Percentiles rank a stretch among this genome's conserved stretches.
phyloP scores from a whole-genome alignment of 116 monocot genomes.

The Posidonia oceanica region DNA sequence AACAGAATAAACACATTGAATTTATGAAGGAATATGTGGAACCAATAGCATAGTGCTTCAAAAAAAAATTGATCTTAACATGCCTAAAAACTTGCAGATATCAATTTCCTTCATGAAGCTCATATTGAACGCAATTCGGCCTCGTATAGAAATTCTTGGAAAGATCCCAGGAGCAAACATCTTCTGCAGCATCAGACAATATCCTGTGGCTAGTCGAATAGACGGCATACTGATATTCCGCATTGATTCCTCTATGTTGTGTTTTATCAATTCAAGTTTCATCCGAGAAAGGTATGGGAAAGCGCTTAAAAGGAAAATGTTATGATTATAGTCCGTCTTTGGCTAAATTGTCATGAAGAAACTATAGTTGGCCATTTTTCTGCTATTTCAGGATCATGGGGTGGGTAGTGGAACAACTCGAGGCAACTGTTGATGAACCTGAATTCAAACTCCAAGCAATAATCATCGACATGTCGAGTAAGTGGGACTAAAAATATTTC shows the following conservation, averaged over 20 bases:
- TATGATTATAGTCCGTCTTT: background rate
- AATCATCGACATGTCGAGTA: conserved; percentile 88
- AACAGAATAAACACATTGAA: no score
- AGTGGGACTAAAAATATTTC: background rate
- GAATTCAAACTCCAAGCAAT: conserved; percentile 28
- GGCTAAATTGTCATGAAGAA: background rate
- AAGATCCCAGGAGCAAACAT: conserved; percentile 66
- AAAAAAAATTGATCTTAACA: no score
- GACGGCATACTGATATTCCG: conserved; percentile 29
- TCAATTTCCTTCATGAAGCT: conserved; percentile 63
- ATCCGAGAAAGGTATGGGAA: conserved; percentile 55
- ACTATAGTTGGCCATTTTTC: background rate
- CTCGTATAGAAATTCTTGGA: conserved; percentile 59
- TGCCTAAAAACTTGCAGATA: conserved; percentile 28
- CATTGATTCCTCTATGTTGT: conserved; percentile 53
- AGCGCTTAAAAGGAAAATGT: background rate
- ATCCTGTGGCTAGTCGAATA: conserved; percentile 21
- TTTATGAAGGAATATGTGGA: no score
- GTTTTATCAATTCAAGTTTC: conserved; percentile 65
- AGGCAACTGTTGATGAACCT: conserved; percentile 15
- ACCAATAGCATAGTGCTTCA: no score
- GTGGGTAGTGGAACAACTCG: conserved; percentile 36
- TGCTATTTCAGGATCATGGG: conserved; percentile 31
- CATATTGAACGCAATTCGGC: conserved; percentile 35
- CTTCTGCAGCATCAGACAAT: conserved; percentile 61